These are phyloP conservation scores for Xylaria sp. DNA, from an alignment of 2,329 filamentous ascomycete species.

Conservation along the genomic window DNA sequence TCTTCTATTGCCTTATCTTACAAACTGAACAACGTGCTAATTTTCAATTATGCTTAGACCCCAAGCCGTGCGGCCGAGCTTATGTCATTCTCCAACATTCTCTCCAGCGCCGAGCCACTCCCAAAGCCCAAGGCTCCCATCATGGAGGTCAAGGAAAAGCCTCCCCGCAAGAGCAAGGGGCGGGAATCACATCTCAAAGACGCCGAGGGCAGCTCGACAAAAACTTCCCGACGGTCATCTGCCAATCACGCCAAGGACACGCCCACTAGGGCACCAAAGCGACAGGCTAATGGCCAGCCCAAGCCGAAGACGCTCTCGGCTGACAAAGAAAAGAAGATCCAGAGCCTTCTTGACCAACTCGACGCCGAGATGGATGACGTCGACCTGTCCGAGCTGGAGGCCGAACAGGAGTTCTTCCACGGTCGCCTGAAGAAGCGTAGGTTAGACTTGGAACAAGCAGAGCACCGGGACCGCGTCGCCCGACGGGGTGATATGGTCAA, in stretches of 20 bases:
- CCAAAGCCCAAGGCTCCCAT: conserved; percentile 49
- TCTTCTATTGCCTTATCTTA: neutral
- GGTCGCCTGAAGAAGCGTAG: conserved; percentile 68
- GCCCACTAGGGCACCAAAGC: conserved; percentile 56
- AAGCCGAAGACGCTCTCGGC: conserved; percentile 54
- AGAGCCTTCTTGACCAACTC: conserved; percentile 60
- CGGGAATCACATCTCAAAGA: conserved; percentile 56
- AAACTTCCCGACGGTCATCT: conserved; percentile 52
- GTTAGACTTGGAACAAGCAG: conserved; percentile 64
- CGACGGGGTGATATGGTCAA: conserved; percentile 62
- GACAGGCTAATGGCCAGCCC: conserved; percentile 61
- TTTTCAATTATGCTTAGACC: conserved; percentile 51
- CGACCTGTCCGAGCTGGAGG: conserved; percentile 46
- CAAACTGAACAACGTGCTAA: conserved; percentile 5
- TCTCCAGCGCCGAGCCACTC: conserved; percentile 75
- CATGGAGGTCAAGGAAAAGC: conserved; percentile 44
- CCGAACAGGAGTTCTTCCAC: conserved; percentile 51
- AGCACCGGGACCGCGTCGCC: conserved; percentile 66
- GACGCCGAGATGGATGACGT: conserved; percentile 46
- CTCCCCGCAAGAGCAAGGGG: conserved; percentile 49
- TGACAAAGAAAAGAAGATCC: conserved; percentile 70
- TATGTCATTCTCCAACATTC: conserved; percentile 95
- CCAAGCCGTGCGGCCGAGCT: conserved; percentile 77
- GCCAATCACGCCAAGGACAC: conserved; percentile 49
- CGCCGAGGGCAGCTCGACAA: conserved; percentile 51